Base-by-base conservation (phyloP, 805 yeast genomes). In the Gaillardinia entomophila region DNA sequence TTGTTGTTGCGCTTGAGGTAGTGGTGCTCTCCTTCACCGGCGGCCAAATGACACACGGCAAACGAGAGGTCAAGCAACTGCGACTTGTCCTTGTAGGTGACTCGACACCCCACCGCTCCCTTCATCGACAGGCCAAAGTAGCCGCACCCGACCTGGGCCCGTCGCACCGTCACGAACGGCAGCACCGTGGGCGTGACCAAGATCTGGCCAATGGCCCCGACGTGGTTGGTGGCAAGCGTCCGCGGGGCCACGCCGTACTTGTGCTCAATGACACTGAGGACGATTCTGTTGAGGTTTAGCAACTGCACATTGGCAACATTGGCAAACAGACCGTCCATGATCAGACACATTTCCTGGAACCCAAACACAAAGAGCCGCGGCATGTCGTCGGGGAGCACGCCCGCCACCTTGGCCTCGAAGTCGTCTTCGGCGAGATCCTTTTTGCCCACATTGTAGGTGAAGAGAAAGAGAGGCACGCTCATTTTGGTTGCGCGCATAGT, bases 11-110 rank as follows among this genome's bases (percentile, higher is more conserved):
- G 63, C 34, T 60, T 49, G 11, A 49, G 44, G 25, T 64, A 60
- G 42, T 72, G 59, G 12, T 44, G 39, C 3, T 55, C 54, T 3
- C 94, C 95, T 52, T 86, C 95, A 43, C 75, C 73, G 0, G 97
- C 97, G 20, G 78, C 71, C 31, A 89, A 56, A 61, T 89, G 97
- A 3, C 80, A 73, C 25, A 68, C 60, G 3, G 81, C 78, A 59
- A 87, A 76, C 0, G 92, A 79, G 37, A 77, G 60, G 27, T 62
- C 71, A 1, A 53, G 56, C 3, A 32, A 32, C 1, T 45, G 13
- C 3, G 43, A 40, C 11, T 38, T 42, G 3, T 57, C 50, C 7
- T 38, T 27, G 33, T 61, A 63, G 1, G 40, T 41, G n/a, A 83
- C 45, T 27, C 89, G 59, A 1, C 81, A 31, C 0, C 81, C 85